Base-by-base conservation (phyloP, 768 basidiomycete genomes). In the Boletellus emodensis region DNA sequence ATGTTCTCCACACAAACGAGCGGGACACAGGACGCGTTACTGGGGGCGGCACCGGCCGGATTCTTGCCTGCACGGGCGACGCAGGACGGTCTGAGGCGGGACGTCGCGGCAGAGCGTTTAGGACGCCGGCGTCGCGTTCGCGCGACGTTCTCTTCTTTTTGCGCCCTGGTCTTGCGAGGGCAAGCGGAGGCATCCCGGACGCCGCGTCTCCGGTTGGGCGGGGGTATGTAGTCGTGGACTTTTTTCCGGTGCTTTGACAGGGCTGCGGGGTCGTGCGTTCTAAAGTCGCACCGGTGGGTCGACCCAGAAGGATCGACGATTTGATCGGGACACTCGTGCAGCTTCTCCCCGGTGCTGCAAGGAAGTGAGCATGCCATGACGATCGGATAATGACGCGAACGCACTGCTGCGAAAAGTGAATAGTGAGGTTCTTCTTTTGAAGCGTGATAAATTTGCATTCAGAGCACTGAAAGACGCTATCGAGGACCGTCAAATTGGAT, bases 241-340 rank as follows among this genome's bases (percentile, higher is more conserved):
- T 40, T 46, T 39, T 61, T 58, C 7, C 67, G 55, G 43, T 69
- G 63, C 40, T 48, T 64, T 6, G 65, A 52, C 7, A 69, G 40
- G 30, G 61, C 51, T 0, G 65, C 63, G 11, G 67, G 62, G 37
- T 67, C 63, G 4, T 50, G 17, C 2, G 67, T 68, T 32, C 36
- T 52, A 43, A 55, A 69, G 12, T 51, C 38, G 38, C 66, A 67
- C 0, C 18, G 51, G 14, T 12, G 4, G 20, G 34, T 13, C 6
- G 49, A 24, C 3, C 44, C 26, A 3, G 37, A 15, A 32, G 17
- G 22, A 1, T 13, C 9, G 5, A 14, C 34, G 20, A 28, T n/a
- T 9, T 28, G 9, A 46, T 26, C 41, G 7, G 59, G 61, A 35
- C 63, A 65, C 26, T 44, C 15, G 28, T 46, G 24, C 7, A 7